These are phyloP conservation scores for Babesia bovis DNA, from an alignment of 169 alveolate genomes.

Conservation along the genomic window DNA sequence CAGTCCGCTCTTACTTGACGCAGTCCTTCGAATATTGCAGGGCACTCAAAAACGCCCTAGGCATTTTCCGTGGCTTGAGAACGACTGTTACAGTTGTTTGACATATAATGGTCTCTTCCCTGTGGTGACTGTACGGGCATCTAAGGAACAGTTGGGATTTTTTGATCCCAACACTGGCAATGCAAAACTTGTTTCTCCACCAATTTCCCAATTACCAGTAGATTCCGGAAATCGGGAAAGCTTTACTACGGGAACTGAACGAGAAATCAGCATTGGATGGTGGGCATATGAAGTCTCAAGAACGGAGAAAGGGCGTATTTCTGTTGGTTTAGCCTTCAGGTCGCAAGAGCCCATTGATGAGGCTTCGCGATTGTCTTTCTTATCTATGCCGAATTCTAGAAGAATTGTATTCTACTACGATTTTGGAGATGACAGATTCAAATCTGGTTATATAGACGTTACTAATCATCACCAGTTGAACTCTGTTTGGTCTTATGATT, in stretches of 20 bases:
- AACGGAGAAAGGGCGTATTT: conserved; percentile 42
- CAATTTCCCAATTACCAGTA: background rate
- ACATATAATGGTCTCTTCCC: conserved; percentile 60
- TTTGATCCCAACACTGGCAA: conserved; percentile 54
- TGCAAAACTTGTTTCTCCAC: conserved; percentile 49
- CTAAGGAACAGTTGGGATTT: conserved; percentile 27
- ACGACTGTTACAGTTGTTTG: conserved; percentile 44
- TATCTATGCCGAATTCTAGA: conserved; percentile 30
- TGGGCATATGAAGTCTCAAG: conserved; percentile 64
- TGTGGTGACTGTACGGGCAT: conserved; percentile 43
- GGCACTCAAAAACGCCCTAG: conserved; percentile 32
- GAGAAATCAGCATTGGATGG: conserved; percentile 43
- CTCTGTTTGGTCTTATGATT: conserved; percentile 51
- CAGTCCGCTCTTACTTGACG: conserved; percentile 51
- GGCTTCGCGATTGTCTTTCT: conserved; percentile 28
- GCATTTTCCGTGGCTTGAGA: conserved; percentile 60
- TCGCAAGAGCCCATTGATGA: conserved; percentile 57
- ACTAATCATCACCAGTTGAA: conserved; percentile 20
- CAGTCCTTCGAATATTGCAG: conserved; percentile 41
- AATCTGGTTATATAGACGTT: conserved; percentile 51
- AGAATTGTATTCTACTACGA: conserved; percentile 53
- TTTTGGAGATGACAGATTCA: conserved; percentile 45
- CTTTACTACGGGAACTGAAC: conserved; percentile 46
- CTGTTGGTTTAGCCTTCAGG: conserved; percentile 42
- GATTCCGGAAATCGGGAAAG: background rate